Conservation (phyloP, 495 filamentous ascomycete species). For the Tuber umbilicatum region DNA sequence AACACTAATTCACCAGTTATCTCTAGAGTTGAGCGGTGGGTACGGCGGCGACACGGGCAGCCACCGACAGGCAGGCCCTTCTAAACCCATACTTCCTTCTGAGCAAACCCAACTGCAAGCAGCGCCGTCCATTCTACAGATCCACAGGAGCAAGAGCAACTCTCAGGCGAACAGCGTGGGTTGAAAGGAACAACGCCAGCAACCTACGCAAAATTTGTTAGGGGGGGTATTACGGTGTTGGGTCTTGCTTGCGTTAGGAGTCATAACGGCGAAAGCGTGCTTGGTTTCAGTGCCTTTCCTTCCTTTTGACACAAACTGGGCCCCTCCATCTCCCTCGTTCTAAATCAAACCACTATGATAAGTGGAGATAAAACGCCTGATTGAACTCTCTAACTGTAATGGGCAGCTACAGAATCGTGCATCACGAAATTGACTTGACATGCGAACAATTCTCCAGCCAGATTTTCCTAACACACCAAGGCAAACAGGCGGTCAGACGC, state of each 20-base stretch:
- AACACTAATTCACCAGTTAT: background rate
- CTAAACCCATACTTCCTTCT: background rate
- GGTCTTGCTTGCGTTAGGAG: background rate
- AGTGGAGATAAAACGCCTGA: background rate
- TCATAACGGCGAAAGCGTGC: background rate
- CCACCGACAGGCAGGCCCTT: background rate
- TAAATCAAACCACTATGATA: background rate
- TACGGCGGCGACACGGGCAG: background rate
- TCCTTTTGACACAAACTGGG: background rate
- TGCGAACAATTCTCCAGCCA: background rate
- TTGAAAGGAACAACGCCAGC: background rate
- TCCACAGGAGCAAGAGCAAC: background rate
- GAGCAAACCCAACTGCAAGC: background rate
- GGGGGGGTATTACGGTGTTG: background rate
- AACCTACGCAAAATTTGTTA: background rate
- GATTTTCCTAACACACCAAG: background rate
- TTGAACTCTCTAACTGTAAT: background rate
- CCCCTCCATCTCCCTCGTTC: background rate
- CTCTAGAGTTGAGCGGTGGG: background rate
- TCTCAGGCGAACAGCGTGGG: background rate
- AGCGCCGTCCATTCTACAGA: background rate
- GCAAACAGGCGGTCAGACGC: background rate
- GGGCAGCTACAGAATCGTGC: background rate
- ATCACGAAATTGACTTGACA: background rate
- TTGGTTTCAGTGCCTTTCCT: background rate